Evolutionary conservation across 306 rosid genomes (phyloP), one percentile per base, ranked within the genome.

Genomic region (Canavalia gladiata): DNA sequence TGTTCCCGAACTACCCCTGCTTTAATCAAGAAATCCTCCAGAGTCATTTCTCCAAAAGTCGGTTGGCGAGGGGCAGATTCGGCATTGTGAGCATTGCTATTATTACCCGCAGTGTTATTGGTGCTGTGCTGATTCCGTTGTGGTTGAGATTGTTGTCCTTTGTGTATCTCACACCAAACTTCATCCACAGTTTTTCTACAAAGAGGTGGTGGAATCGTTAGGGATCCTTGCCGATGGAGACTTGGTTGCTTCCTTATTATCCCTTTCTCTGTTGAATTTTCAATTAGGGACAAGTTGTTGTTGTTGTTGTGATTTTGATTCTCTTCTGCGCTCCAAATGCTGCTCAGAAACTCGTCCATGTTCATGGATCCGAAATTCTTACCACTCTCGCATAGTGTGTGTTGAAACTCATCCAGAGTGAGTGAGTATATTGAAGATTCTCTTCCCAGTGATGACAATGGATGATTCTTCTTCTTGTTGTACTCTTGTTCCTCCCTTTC

Each of bases 301-400:
- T 1, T 18, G 37, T 8, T 56, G 67, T 39, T 41, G 41, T 3
- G 60, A 6, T 55, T 2, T 56, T 90, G 94, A 64, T 76, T 90
- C 59, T 94, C 98, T 79, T 94, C 98, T 0, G 97, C 98, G 3
- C 79, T 91, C 97, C 98, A 94, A 13, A 94, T 90, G 82, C 93
- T 91, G 58, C 80, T 89, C 37, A 94, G 91, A 55, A 94, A 91
- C 87, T 91, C 98, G 77, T 93, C 98, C 98, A 93, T 93, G 89
- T 93, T 93, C 98, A 94, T 94, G 12, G 97, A 91, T 7, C 95
- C 95, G 4, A 94, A 91, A 18, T 91, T 90, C 87, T 89, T 94
- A 51, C 94, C 90, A 7, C 81, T 77, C 76, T 87, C 98, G 49
- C 89, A 84, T 1, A 93, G 91, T 0, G 93, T 81, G 63, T 90